Conservation (phyloP, 768 basidiomycete species). For the Panaeolus cyanescens region DNA sequence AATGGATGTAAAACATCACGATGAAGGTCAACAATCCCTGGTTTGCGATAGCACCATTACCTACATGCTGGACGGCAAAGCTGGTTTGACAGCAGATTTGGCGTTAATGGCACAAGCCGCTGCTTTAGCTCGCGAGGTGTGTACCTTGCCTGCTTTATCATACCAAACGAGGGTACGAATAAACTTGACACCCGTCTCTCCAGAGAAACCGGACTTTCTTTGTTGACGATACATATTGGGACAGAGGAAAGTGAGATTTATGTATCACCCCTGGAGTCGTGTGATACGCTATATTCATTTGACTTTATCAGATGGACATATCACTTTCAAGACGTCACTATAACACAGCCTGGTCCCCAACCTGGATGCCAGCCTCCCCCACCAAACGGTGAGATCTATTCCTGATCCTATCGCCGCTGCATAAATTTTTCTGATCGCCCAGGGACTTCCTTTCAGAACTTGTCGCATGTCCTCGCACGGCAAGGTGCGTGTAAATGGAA, state of each 20-base stretch:
- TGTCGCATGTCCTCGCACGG: constrained; percentile 71
- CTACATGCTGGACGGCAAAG: constrained; percentile 68
- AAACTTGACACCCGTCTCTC: constrained; percentile 6
- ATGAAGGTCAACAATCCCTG: constrained; percentile 21
- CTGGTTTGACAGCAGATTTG: constrained; percentile 67
- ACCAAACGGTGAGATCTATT: constrained; percentile 49
- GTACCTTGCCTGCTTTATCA: constrained; percentile 10
- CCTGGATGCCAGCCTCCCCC: constrained; percentile 64
- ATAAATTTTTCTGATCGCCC: neutral
- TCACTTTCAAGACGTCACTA: constrained; percentile 58
- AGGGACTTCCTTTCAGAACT: constrained; percentile 44
- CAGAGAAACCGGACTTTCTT: constrained; percentile 69
- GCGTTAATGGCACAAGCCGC: constrained; percentile 69
- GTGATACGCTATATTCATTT: constrained; percentile 1
- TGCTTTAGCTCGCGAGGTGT: constrained; percentile 65
- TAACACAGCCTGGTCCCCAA: constrained; percentile 61
- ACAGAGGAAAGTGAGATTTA: constrained; percentile 62
- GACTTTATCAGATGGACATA: constrained; percentile 56
- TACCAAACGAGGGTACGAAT: neutral
- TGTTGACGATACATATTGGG: constrained; percentile 72
- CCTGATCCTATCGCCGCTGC: neutral
- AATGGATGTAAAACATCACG: constrained; percentile 37
- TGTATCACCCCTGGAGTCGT: neutral
- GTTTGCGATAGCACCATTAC: constrained; percentile 68
- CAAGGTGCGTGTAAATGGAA: constrained; percentile 45